Base-by-base conservation (phyloP, 2,329 filamentous ascomycete genomes). In the Helminthosporium solani region DNA sequence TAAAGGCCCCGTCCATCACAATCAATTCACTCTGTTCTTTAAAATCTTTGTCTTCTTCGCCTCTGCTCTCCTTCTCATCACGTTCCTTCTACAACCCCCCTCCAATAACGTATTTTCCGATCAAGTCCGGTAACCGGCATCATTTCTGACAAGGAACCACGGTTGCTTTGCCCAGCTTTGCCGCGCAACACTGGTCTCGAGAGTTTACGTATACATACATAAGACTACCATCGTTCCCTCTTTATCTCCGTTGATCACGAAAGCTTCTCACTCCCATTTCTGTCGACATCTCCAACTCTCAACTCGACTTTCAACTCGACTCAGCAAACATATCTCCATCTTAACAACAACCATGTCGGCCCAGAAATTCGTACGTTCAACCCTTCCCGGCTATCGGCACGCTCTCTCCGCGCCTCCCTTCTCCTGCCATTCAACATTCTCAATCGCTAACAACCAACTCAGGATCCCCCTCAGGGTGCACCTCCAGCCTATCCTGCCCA, bases 401-500 rank as follows among this genome's bases (percentile, higher is more conserved):
- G 14, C 9, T n/a, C 16, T 14, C 7, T 1, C 21, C 33, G 28
- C 23, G 36, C 3, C 15, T 40, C 33, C 16, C 31, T 25, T 36
- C 35, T 44, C 47, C 46, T 14, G 11, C 36, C 46, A 8, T 19
- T 23, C 38, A 15, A 21, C 2, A 41, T 20, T 12, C 44, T 57
- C 44, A 56, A 43, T 25, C 33, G 30, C n/a, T 16, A 19, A 18
- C 37, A 28, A 9, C 23, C 4, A 31, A 12, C 28, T 5, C 15
- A 61, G 58, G 56, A 63, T 49, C 35, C 44, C 33, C 53, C 52
- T 18, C 21, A 45, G 23, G 62, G 63, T 52, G 63, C 67, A 42
- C 66, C 67, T 11, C 67, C 68, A 6, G 46, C 60, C 27, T 70
- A 69, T 52, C 66, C 65, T 12, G 58, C 61, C 3, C 66, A 64